Base-by-base conservation (phyloP, 768 basidiomycete genomes). In the Naganishia randhawae region DNA sequence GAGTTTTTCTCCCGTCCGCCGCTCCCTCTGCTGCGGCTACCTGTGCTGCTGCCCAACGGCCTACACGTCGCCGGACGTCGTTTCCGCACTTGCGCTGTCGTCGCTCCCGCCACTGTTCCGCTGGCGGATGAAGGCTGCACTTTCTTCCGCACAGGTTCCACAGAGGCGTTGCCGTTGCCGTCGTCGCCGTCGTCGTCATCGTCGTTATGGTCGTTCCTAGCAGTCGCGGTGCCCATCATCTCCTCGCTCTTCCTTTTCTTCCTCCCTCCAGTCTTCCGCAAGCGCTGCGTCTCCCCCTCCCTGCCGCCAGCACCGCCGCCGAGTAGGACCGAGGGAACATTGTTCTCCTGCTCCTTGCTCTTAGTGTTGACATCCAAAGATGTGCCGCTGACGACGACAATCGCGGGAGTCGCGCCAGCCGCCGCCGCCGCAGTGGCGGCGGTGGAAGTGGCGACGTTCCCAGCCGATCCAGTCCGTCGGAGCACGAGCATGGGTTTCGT, bases 201-300 rank as follows among this genome's bases (percentile, higher is more conserved):
- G 22, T 61, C 39, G 37, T 42, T 1, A 13, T 33, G 7, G 31
- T 39, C n/a, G n/a, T n/a, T n/a, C n/a, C n/a, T n/a, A n/a, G 16
- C 9, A 39, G 32, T 55, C 5, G 57, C n/a, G 7, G 35, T 27
- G 16, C 27, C 33, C 35, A 37, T 22, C 54, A 61, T 61, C 37
- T 61, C 57, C 22, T 61, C 57, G 14, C 57, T 61, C 37, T 61
- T 61, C 27, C 57, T 35, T 25, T 61, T 61, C 37, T 61, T 61
- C 25, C 37, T 27, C 8, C 57, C 57, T 17, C 45, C 25, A 1
- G 33, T n/a, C 25, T 16, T 42, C 7, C 13, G 6, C 39, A 25
- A 17, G n/a, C 57, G 57, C 19, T 41, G 39, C 29, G 27, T 14
- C 37, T 61, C 14, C 33, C 41, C 33, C 39, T 61, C 29, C 22